Evolutionary conservation across 441 rosid genomes (phyloP), one percentile per base, ranked within the genome.

Genomic region (Breynia disticha): DNA sequence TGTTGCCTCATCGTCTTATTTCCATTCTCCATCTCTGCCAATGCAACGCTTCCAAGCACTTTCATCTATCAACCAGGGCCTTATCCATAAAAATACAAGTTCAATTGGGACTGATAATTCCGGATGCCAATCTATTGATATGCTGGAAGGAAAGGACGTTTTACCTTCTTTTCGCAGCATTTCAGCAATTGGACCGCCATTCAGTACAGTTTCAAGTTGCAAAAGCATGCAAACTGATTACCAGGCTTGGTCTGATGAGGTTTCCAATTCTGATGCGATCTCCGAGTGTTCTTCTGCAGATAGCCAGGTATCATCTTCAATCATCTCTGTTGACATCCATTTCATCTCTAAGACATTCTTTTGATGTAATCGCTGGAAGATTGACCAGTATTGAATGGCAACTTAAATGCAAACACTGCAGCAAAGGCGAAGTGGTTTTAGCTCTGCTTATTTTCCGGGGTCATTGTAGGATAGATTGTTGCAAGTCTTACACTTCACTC

Each of bases 241-340:
- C 59, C 75, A 55, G 52, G 71, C 82, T 52, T 81, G 67, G 70
- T 79, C 81, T 38, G 78, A 83, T 76, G 76, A 72, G 64, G 76
- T 68, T 60, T 80, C 85, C 39, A 68, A 61, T 47, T 78, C 84
- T 66, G 89, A 83, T 55, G 77, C 51, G 17, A 58, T 63, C 32
- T 63, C 76, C 19, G 77, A 74, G 20, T 68, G 52, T 70, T 72
- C 82, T 54, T 32, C 66, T 16, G 62, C 64, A 8, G 80, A 70
- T 47, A 66, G 72, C 58, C 80, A 66, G 81, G 94, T 84, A 62
- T 61, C 20, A 24, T 24, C 7, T 24, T 24, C 32, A 24, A 2
- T 7, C 7, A 7, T 24, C 32, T 24, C 32, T 24, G 4, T 24
- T 24, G 32, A 24, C 4, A 7, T 24, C 32, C 7, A 7, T 24